These are phyloP conservation scores for Testicularia cyperi DNA, from an alignment of 1,284 basidiomycete species.

Conservation along the genomic window DNA sequence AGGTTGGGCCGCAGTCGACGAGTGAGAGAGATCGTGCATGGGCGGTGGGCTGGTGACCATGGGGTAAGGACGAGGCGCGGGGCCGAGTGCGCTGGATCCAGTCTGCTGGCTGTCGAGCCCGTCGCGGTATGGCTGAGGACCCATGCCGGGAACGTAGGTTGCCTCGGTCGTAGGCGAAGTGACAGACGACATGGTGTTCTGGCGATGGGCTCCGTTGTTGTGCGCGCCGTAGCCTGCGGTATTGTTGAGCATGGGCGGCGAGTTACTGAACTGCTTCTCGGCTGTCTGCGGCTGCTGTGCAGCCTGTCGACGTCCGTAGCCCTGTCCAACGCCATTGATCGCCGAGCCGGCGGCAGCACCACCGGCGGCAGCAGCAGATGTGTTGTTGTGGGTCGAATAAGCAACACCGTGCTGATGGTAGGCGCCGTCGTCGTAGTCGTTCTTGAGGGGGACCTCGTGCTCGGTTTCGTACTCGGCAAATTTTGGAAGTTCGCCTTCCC, in stretches of 20 bases:
- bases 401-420: conserved; percentile 27
- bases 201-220: conserved; percentile 8
- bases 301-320: conserved; percentile 37
- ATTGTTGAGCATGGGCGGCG: conserved; percentile 35
- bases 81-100: conserved; percentile 6
- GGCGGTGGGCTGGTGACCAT: conserved; percentile 22
- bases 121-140: conserved; percentile 48
- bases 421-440: conserved; percentile 42
- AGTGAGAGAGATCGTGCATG: conserved; percentile 13
- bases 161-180: conserved; percentile 10
- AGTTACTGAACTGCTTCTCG: conserved; percentile 18
- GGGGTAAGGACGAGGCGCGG: conserved; percentile 24
- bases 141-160: conserved; percentile 36
- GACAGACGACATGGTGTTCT: conserved; percentile 11
- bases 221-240: conserved; percentile 39
- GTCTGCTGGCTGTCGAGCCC: conserved; percentile 3
- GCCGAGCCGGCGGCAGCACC: conserved; percentile 17
- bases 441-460: conserved; percentile 47
- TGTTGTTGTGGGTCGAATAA: conserved; percentile 25
- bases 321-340: conserved; percentile 44
- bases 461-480: conserved; percentile 55
- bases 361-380: conserved; percentile 8
- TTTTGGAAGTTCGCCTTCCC: conserved; percentile 43
- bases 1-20: conserved; percentile 5
- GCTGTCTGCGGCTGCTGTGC: conserved; percentile 4